These are phyloP conservation scores for Rhynchosporium agropyri DNA, from an alignment of 2,329 filamentous ascomycete genomes.

Conservation along the genomic window DNA sequence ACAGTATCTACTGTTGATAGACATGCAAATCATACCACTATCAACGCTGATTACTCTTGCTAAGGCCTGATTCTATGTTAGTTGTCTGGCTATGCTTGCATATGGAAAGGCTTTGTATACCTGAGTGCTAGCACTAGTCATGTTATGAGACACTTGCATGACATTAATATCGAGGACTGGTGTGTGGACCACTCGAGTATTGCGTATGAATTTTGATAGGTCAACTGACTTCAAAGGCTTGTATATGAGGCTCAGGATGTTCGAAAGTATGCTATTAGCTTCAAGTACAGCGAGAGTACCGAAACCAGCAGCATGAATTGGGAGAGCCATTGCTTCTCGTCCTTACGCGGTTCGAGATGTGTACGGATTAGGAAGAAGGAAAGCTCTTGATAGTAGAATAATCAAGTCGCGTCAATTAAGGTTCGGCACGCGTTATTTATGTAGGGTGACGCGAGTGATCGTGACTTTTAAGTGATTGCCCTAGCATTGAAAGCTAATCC, in stretches of 20 bases:
- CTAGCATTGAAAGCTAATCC: slow-evolving; percentile 81
- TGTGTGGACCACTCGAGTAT: neutral
- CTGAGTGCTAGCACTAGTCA: neutral
- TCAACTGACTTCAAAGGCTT: neutral
- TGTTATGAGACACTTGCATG: neutral
- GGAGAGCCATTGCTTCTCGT: neutral
- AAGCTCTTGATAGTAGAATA: neutral
- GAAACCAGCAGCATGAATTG: neutral
- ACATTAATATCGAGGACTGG: neutral
- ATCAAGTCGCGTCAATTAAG: too few relatives aligned
- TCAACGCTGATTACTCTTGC: neutral
- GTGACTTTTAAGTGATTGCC: neutral
- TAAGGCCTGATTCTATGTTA: neutral
- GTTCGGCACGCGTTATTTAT: too few relatives aligned
- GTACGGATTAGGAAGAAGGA: neutral
- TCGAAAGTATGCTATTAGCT: neutral
- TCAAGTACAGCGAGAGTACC: neutral
- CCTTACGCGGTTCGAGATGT: too few relatives aligned
- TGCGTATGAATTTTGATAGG: neutral
- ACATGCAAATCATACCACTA: neutral
- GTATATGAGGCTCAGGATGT: neutral
- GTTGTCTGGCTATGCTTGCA: too few relatives aligned
- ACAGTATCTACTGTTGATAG: neutral
- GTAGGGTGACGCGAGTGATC: neutral
- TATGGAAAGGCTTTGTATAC: neutral